These are phyloP conservation scores for Colletotrichum sp. DNA, from an alignment of 2,329 filamentous ascomycete genomes.

Conservation along the genomic window DNA sequence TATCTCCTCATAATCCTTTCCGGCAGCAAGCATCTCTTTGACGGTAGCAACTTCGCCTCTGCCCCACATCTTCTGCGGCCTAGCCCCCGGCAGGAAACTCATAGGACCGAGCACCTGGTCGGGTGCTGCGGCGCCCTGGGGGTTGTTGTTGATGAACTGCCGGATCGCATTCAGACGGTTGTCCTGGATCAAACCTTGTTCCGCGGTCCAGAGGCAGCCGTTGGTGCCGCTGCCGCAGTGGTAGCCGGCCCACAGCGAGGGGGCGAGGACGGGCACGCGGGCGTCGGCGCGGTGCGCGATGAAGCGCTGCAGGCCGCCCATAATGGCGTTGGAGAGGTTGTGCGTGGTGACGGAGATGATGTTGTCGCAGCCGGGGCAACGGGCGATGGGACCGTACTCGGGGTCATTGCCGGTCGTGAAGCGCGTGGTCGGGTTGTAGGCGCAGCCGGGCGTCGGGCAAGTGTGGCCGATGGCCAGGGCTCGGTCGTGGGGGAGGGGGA, in stretches of 20 bases:
- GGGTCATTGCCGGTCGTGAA: not conserved
- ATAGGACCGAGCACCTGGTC: not conserved
- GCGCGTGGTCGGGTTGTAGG: not conserved
- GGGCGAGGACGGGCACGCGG: constrained; percentile 16
- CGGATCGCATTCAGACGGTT: not conserved
- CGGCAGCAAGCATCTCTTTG: not conserved
- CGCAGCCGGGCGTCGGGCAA: not conserved
- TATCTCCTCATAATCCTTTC: not conserved
- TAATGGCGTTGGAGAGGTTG: not conserved
- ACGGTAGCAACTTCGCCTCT: not conserved
- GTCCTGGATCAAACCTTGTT: not conserved
- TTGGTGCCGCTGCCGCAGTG: not conserved
- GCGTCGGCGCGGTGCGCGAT: constrained; percentile 10
- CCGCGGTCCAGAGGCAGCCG: not conserved
- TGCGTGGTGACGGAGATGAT: not conserved
- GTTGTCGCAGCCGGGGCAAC: not conserved
- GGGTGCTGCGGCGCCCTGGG: not conserved
- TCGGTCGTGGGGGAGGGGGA: not conserved
- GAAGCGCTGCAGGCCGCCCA: not conserved
- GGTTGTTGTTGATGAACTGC: not conserved
- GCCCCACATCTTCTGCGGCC: not conserved
- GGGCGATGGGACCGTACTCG: not conserved
- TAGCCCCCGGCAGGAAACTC: not conserved
- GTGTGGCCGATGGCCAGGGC: not conserved
- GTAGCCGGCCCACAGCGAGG: constrained; percentile 2